Conservation (phyloP, 495 filamentous ascomycete genomes). For the Neurospora tetraspora region DNA sequence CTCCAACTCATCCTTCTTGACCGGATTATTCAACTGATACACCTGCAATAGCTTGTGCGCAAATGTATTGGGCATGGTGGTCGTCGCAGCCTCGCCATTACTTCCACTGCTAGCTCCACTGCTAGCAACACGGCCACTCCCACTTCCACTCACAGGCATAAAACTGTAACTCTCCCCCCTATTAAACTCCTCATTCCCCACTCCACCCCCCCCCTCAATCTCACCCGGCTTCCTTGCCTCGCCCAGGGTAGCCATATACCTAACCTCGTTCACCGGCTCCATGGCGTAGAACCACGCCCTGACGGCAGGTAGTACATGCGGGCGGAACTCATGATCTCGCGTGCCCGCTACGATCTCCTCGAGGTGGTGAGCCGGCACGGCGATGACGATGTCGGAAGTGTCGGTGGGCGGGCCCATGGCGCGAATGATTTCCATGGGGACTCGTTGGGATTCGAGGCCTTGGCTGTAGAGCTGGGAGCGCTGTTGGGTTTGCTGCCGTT, state of each 20-base stretch:
- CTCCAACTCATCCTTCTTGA: constrained; percentile 31
- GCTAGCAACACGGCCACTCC: not conserved
- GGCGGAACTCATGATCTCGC: constrained; percentile 37
- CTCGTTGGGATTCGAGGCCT: constrained; percentile 38
- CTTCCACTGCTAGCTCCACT: not conserved
- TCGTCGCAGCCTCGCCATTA: not conserved
- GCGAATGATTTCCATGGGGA: constrained; percentile 32
- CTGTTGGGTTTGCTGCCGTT: constrained; percentile 4
- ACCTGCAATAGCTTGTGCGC: constrained; percentile 42
- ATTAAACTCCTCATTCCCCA: constrained; percentile 42
- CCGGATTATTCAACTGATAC: constrained; percentile 41
- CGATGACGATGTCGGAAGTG: constrained; percentile 38
- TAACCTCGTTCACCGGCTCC: constrained; percentile 27
- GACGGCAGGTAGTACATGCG: constrained; percentile 33
- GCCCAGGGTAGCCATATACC: constrained; percentile 40
- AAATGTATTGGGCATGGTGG: constrained; percentile 8
- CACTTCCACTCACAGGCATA: not conserved
- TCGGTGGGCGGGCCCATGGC: constrained; percentile 35
- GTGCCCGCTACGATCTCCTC: constrained; percentile 28
- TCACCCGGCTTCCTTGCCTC: constrained; percentile 30
- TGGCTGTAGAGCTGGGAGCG: constrained; percentile 29
- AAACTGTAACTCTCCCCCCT: constrained; percentile 8
- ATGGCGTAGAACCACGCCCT: constrained; percentile 40
- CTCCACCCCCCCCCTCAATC: constrained; percentile 24
- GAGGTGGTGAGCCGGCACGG: constrained; percentile 28